phyloP scores from a whole-genome alignment of 2,329 filamentous ascomycete species.

The Knufia petricola region DNA sequence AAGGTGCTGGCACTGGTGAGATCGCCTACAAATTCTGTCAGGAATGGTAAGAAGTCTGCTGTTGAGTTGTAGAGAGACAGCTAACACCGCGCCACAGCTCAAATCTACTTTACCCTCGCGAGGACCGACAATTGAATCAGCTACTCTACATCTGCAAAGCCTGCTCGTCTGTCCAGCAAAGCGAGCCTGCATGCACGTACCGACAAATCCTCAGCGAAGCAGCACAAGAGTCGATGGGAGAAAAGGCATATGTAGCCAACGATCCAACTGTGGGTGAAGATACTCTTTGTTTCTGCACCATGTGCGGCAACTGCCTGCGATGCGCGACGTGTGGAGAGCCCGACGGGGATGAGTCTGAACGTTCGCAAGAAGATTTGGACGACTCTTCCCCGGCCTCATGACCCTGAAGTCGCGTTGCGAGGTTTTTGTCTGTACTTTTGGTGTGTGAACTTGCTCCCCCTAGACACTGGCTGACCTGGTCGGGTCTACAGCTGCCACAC shows the following conservation, averaged over 20 bases:
- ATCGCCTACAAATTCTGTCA: constrained; percentile 97
- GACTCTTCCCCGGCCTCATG: constrained; percentile 4
- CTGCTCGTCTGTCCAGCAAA: constrained; percentile 82
- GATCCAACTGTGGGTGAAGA: constrained; percentile 89
- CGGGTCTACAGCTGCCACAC: constrained; percentile 66
- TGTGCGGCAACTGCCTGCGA: constrained; percentile 49
- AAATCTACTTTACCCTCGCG: constrained; percentile 95
- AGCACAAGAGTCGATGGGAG: constrained; percentile 89
- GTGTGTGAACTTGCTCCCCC: constrained; percentile 9
- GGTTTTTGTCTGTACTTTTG: constrained; percentile 4
- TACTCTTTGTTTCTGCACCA: constrained; percentile 44
- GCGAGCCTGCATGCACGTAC: constrained; percentile 83
- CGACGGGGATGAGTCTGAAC: constrained; percentile 27
- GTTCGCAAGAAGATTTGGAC: constrained; percentile 7
- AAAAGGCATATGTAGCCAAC: constrained; percentile 91
- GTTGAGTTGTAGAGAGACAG: neutral
- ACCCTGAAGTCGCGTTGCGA: neutral
- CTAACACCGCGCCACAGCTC: constrained; percentile 46
- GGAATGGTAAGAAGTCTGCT: constrained; percentile 58
- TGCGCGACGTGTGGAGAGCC: constrained; percentile 44
- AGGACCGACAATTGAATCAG: constrained; percentile 72
- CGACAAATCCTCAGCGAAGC: constrained; percentile 87
- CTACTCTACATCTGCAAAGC: constrained; percentile 95
- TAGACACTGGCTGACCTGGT: constrained; percentile 25
- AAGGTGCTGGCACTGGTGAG: constrained; percentile 37